A percentile compares a stretch with the other conserved stretches of the same genome.
These are phyloP conservation scores for Arachis stenosperma DNA, from an alignment of 306 rosid species.

Conservation along the genomic window DNA sequence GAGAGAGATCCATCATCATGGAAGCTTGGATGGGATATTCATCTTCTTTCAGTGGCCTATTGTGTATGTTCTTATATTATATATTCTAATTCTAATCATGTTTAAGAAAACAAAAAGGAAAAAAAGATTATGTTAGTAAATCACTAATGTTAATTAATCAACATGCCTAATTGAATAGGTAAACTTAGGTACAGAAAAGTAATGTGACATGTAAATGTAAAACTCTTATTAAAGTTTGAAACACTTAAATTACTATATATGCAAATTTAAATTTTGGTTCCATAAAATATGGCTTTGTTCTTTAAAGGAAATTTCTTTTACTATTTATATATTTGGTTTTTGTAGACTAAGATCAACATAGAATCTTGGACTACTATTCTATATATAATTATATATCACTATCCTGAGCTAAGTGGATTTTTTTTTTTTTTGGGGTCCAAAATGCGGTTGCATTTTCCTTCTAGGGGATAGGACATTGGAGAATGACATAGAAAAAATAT, in stretches of 20 bases:
- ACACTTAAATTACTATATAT: neutral
- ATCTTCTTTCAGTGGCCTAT: conserved; percentile 81
- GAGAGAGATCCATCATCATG: conserved; percentile 78
- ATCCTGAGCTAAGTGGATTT: conserved; percentile 35
- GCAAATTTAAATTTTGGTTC: neutral
- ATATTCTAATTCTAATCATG: neutral
- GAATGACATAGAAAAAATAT: conserved; percentile 13
- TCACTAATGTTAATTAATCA: neutral
- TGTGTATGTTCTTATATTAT: conserved; percentile 58
- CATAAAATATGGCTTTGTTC: neutral
- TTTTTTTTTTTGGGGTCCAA: neutral
- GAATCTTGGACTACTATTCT: neutral
- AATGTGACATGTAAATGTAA: neutral
- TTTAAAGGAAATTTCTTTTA: neutral
- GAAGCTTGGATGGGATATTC: conserved; percentile 89
- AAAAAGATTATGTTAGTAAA: neutral
- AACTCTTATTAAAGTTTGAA: neutral
- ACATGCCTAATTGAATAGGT: neutral
- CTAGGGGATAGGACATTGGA: neutral
- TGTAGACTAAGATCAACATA: neutral
- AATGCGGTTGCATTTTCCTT: conserved; percentile 38
- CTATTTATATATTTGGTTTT: neutral
- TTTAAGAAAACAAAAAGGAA: neutral
- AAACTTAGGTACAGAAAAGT: neutral
- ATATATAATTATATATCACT: neutral